Evolutionary conservation across 768 basidiomycete genomes (phyloP).

Genomic region (Calocybe cyanea): DNA sequence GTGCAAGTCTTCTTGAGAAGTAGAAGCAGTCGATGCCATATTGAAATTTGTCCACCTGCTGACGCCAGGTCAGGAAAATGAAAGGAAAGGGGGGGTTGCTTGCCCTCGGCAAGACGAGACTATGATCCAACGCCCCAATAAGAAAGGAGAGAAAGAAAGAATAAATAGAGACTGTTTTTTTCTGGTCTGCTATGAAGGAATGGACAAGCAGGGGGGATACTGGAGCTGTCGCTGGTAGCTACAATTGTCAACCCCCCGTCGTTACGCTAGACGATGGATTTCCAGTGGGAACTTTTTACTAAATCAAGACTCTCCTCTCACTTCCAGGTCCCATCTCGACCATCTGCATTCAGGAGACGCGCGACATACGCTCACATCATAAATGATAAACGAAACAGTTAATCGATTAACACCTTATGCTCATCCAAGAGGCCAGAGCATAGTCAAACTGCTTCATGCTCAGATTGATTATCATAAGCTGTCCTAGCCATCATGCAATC

Average conservation of each 20-base stretch:
- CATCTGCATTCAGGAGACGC: too few relatives aligned
- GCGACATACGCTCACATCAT: too few relatives aligned
- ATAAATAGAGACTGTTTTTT: slow-evolving; percentile 12
- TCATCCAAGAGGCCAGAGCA: too few relatives aligned
- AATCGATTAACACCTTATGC: too few relatives aligned
- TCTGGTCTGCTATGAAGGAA: slow-evolving; percentile 3
- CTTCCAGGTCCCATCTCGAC: too few relatives aligned
- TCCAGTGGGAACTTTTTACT: slow-evolving; percentile 10
- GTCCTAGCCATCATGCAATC: too few relatives aligned
- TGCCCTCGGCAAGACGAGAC: slow-evolving; percentile 40
- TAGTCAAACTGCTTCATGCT: too few relatives aligned
- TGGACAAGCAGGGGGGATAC: too few relatives aligned
- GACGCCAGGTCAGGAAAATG: slow-evolving; percentile 19
- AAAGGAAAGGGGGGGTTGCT: slow-evolving; percentile 13
- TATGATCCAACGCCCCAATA: background rate
- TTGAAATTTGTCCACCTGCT: too few relatives aligned
- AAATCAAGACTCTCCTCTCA: too few relatives aligned
- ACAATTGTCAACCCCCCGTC: slow-evolving; percentile 6
- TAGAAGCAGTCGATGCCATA: slow-evolving; percentile 27
- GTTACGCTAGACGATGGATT: slow-evolving; percentile 14
- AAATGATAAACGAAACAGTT: too few relatives aligned
- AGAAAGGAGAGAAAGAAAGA: slow-evolving; percentile 13
- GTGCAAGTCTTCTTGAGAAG: slow-evolving; percentile 26
- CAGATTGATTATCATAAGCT: too few relatives aligned
- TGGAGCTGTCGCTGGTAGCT: slow-evolving; percentile 2